Percentiles rank a stretch among this genome's conserved stretches.
phyloP scores from a whole-genome alignment of 164 flowering plant species.

The Echeveria elegans region DNA sequence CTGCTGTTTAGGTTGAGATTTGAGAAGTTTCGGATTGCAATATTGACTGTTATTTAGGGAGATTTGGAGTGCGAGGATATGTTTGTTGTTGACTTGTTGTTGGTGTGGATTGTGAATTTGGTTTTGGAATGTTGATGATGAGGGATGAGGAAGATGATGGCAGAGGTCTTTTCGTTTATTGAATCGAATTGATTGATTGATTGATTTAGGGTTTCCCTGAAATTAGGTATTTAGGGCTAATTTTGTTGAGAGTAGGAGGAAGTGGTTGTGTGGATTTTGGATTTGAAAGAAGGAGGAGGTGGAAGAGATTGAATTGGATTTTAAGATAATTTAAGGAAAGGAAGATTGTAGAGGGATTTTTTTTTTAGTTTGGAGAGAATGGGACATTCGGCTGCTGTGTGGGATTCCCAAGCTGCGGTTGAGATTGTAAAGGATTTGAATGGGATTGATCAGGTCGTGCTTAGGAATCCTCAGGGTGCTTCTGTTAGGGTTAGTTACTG shows the following conservation, averaged over 20 bases:
- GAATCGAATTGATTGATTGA: neutral
- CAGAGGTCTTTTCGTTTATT: neutral
- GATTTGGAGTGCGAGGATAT: neutral
- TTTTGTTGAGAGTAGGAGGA: neutral
- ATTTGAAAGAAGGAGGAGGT: neutral
- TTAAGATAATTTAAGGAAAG: too few relatives aligned
- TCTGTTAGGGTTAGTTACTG: constrained; percentile 56
- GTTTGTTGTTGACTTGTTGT: neutral
- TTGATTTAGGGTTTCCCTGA: neutral
- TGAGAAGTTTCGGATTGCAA: neutral
- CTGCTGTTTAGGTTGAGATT: neutral
- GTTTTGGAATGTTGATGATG: neutral
- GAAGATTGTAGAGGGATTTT: too few relatives aligned
- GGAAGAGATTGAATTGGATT: neutral
- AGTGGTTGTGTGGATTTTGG: neutral
- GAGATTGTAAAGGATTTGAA: constrained; percentile 75
- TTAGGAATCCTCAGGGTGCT: constrained; percentile 66
- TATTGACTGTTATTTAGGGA: neutral
- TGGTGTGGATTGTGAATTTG: neutral
- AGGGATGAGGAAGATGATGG: neutral
- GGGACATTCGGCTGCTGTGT: constrained; percentile 73
- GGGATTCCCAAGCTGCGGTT: constrained; percentile 53
- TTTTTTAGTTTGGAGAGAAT: too few relatives aligned
- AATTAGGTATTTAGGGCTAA: neutral
- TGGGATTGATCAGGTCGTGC: constrained; percentile 71